These are phyloP conservation scores for Claviceps sp. DNA, from an alignment of 2,329 filamentous ascomycete species.

Conservation along the genomic window DNA sequence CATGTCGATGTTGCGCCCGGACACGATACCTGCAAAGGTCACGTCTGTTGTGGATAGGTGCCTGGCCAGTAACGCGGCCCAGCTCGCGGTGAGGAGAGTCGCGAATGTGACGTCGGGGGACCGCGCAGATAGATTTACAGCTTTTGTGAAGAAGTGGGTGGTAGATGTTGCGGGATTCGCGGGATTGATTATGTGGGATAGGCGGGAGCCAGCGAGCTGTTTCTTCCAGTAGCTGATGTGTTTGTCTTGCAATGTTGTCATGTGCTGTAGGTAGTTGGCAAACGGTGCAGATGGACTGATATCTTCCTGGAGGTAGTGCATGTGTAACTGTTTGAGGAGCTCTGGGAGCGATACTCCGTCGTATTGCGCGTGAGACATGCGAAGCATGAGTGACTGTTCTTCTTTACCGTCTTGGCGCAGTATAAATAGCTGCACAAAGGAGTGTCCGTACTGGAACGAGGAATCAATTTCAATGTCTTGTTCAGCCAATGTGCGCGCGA, in stretches of 20 bases:
- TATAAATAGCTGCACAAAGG: slow-evolving; percentile 46
- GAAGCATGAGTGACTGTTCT: slow-evolving; percentile 17
- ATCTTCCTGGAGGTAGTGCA: slow-evolving; percentile 24
- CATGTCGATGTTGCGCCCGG: slow-evolving; percentile 13
- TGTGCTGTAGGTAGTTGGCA: slow-evolving; percentile 32
- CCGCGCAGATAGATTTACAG: slow-evolving; percentile 12
- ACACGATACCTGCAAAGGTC: slow-evolving; percentile 16
- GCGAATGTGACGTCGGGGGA: slow-evolving; percentile 14
- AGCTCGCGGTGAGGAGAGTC: slow-evolving; percentile 15
- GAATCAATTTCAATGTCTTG: background rate
- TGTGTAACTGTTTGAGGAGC: slow-evolving; percentile 47
- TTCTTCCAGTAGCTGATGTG: slow-evolving; percentile 48
- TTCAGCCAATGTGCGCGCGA: slow-evolving; percentile 12
- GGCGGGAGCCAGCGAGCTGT: slow-evolving; percentile 40
- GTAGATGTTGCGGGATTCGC: slow-evolving; percentile 8
- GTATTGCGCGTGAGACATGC: background rate
- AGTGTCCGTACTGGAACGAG: slow-evolving; percentile 37
- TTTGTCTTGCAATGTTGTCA: slow-evolving; percentile 20
- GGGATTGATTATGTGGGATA: slow-evolving; percentile 21
- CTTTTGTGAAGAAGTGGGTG: slow-evolving; percentile 14
- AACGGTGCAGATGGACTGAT: slow-evolving; percentile 24
- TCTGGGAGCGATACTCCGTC: slow-evolving; percentile 11
- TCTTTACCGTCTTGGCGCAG: slow-evolving; percentile 27
- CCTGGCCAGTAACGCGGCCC: slow-evolving; percentile 14
- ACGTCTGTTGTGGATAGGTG: slow-evolving; percentile 11